Base-by-base conservation (phyloP, 306 rosid species). In the Castanea mollissima region DNA sequence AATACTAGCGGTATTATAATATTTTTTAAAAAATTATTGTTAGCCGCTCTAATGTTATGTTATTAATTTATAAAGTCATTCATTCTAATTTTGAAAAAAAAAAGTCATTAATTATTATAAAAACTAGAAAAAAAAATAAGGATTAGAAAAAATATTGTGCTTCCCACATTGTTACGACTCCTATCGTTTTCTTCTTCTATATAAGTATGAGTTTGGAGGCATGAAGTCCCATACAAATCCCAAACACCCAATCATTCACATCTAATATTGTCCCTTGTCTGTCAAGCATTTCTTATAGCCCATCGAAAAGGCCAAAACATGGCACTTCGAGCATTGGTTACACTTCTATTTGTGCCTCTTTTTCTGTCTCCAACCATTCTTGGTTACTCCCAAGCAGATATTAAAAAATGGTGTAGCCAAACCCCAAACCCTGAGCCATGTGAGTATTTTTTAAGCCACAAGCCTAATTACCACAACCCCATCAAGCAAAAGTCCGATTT, bases 371-470 rank as follows among this genome's bases (percentile, higher is more conserved):
- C 79, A 15, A 5, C 46, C 44, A 79, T 35, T 9, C 74, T 63
- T 60, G 73, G 71, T 5, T 75, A 87, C 82, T 73, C 92, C 0
- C 16, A 3, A 0, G 78, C 75, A 1, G 94, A 86, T 65, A 55
- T 90, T 5, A 88, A 88, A 74, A 55, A 63, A 34, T 91, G 97
- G 97, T 93, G 98, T 15, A 83, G 82, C 89, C 88, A 93, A 86
- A 93, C 98, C n/a, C 98, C 98, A 3, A 57, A 88, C 76, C 97
- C 98, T 56, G 32, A 83, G 2, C 89, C 95, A 75, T 93, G 98
- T 32, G 92, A 93, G 73, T 76, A 87, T 60, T 85, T 86, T 74
- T 80, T 93, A 41, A 84, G 71, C 88, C 44, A 69, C 5, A 70
- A 89, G 52, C 79, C 23, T n/a, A 29, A 18, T 15, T 51, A 12